phyloP scores from a whole-genome alignment of 805 yeast species.

The Saccharomycopsis sp. region DNA sequence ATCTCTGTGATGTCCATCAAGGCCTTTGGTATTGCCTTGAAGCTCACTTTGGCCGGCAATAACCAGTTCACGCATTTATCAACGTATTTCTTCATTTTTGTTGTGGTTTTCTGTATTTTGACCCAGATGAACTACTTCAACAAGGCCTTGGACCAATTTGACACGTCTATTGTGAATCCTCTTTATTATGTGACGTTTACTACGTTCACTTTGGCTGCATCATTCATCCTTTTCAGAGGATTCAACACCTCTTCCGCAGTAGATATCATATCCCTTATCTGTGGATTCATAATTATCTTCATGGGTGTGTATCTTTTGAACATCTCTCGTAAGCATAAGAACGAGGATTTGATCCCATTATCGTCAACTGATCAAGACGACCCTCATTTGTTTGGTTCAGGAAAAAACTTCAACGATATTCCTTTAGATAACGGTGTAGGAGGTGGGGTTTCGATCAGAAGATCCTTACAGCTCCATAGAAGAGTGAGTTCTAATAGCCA shows the following conservation, averaged over 20 bases:
- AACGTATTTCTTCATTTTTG: slow-evolving; percentile 72
- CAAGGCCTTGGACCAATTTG: slow-evolving; percentile 89
- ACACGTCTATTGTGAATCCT: slow-evolving; percentile 88
- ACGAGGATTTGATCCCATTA: slow-evolving; percentile 32
- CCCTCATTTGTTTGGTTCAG: slow-evolving; percentile 26
- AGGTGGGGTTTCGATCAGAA: slow-evolving; percentile 36
- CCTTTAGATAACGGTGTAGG: slow-evolving; percentile 84
- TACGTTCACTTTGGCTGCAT: slow-evolving; percentile 78
- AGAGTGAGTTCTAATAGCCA: slow-evolving; percentile 16
- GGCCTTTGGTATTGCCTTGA: slow-evolving; percentile 88
- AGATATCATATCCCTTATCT: slow-evolving; percentile 71
- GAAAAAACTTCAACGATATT: slow-evolving; percentile 54
- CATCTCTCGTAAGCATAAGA: slow-evolving; percentile 61
- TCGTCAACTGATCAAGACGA: slow-evolving; percentile 7
- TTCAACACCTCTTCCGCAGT: slow-evolving; percentile 79
- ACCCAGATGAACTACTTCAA: slow-evolving; percentile 93
- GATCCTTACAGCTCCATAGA: slow-evolving; percentile 20
- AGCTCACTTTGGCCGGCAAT: slow-evolving; percentile 75
- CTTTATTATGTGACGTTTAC: slow-evolving; percentile 88
- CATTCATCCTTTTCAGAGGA: slow-evolving; percentile 79
- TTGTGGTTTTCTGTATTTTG: slow-evolving; percentile 73
- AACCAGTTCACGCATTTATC: slow-evolving; percentile 83
- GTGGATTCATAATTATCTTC: slow-evolving; percentile 83
- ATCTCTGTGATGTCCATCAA: slow-evolving; percentile 87
- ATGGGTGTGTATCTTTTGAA: slow-evolving; percentile 81